Base-by-base conservation (phyloP, 495 filamentous ascomycete species). In the Aspergillus biplanus region DNA sequence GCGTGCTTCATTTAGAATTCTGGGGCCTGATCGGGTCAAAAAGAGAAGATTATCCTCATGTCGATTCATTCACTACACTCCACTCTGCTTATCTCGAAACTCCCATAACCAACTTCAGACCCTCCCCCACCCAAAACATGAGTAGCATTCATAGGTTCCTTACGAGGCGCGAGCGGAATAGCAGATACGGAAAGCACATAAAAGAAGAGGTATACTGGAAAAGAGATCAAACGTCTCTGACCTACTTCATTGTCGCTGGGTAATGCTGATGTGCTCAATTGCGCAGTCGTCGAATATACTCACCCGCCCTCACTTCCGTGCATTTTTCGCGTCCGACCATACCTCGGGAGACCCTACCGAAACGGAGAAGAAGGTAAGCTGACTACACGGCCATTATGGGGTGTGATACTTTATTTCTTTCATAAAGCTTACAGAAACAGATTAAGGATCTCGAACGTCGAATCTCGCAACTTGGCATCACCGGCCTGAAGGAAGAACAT, bases 81-180 rank as follows among this genome's bases (percentile, higher is more conserved):
- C 6, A 6, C 52, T 53, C 33, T 33, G 35, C 42, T 61, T 18
- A 35, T 49, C 62, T 57, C 50, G 47, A 33, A 56, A 50, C 58
- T 33, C 47, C 48, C 52, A 52, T 31, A 55, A 44, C 34, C 47
- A 53, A 34, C 39, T 33, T 33, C 31, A 13, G 56, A 7, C 44
- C 48, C 12, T 58, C 53, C 27, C 50, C 37, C 21, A 54, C 50
- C 37, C 21, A 54, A 50, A 73, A 64, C 46, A 88, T 87, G 84
- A 85, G 81, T 72, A 85, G 84, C 8, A 83, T 90, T 64, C 82
- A 87, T 64, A 77, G 85, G 65, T 89, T 95, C 67, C 85, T 92
- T 55, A 92, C 88, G 56, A 84, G 88, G 65, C 85, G 90, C 49
- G 90, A 93, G 48, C 92, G 89, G 73, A 76, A 77, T 65, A 78